Evolutionary conservation across 2,329 filamentous ascomycete species (phyloP).

Genomic region (Reticulascus tulasneorum): DNA sequence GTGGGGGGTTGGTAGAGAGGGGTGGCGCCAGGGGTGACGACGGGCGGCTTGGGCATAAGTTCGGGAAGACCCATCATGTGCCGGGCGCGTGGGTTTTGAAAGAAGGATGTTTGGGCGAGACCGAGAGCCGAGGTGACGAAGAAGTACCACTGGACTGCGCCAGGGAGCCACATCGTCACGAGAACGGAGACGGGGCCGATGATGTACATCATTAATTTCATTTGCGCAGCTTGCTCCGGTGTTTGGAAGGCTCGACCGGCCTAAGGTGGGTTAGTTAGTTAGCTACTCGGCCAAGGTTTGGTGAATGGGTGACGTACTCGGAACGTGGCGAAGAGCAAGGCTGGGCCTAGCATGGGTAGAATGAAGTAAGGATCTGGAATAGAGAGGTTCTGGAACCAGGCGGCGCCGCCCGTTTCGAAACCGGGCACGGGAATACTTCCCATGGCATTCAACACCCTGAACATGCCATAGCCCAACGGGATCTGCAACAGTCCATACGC

Average conservation of each 20-base stretch:
- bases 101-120: slow-evolving; percentile 28
- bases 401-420: slow-evolving; percentile 63
- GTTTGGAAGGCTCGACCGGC: slow-evolving; percentile 30
- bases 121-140: slow-evolving; percentile 29
- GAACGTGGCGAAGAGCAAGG: slow-evolving; percentile 53
- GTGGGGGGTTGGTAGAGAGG: slow-evolving; percentile 30
- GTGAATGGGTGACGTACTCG: slow-evolving; percentile 31
- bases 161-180: slow-evolving; percentile 42
- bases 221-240: slow-evolving; percentile 21
- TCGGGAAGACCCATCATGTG: slow-evolving; percentile 32
- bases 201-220: slow-evolving; percentile 38
- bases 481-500: slow-evolving; percentile 41
- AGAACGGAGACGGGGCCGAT: slow-evolving; percentile 40
- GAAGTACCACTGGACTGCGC: slow-evolving; percentile 47
- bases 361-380: slow-evolving; percentile 72
- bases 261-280: slow-evolving; percentile 20
- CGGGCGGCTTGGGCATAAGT: no score
- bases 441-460: slow-evolving; percentile 74
- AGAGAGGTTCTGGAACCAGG: slow-evolving; percentile 80
- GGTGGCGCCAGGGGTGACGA: slow-evolving; percentile 15
- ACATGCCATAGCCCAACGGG: slow-evolving; percentile 76
- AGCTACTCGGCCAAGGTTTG: background rate
- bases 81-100: slow-evolving; percentile 37
- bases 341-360: slow-evolving; percentile 61
- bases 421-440: slow-evolving; percentile 73